phyloP scores from a whole-genome alignment of 805 yeast species.

The Myxozyma lipomycoides region DNA sequence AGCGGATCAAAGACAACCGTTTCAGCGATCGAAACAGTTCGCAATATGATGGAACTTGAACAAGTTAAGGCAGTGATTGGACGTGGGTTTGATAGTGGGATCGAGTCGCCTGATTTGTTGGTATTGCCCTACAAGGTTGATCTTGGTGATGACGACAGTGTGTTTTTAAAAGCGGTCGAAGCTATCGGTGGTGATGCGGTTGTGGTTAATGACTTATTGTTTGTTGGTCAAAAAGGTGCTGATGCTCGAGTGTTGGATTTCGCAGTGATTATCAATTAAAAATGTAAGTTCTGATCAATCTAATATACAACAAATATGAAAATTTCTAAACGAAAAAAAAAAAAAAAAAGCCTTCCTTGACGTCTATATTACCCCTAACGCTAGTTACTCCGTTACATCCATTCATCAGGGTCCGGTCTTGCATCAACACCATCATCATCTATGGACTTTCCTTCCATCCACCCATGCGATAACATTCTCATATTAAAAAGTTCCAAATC shows the following conservation, averaged over 20 bases:
- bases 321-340: too few species aligned
- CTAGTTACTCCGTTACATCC: too few species aligned
- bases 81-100: slow-evolving; percentile 16
- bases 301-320: too few species aligned
- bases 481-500: slow-evolving; percentile 23
- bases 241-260: slow-evolving; percentile 21
- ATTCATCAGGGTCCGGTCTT: not conserved
- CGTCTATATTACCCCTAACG: too few species aligned
- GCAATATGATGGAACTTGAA: slow-evolving; percentile 12
- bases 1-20: not conserved
- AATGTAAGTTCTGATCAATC: too few species aligned
- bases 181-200: slow-evolving; percentile 14
- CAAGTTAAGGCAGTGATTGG: slow-evolving; percentile 6
- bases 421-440: not conserved
- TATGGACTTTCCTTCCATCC: slow-evolving; percentile 13
- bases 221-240: slow-evolving; percentile 17
- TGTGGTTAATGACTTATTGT: slow-evolving; percentile 10
- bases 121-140: slow-evolving; percentile 5
- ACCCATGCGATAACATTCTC: slow-evolving; percentile 23
- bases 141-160: not conserved
- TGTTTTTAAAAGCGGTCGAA: slow-evolving; percentile 7
- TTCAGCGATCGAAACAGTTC: slow-evolving; percentile 16
- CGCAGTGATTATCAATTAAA: too few species aligned
- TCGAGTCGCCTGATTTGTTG: slow-evolving; percentile 24
- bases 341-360: too few species aligned